Evolutionary conservation across 2,329 filamentous ascomycete genomes (phyloP).

Genomic region (Penicillium sp.): DNA sequence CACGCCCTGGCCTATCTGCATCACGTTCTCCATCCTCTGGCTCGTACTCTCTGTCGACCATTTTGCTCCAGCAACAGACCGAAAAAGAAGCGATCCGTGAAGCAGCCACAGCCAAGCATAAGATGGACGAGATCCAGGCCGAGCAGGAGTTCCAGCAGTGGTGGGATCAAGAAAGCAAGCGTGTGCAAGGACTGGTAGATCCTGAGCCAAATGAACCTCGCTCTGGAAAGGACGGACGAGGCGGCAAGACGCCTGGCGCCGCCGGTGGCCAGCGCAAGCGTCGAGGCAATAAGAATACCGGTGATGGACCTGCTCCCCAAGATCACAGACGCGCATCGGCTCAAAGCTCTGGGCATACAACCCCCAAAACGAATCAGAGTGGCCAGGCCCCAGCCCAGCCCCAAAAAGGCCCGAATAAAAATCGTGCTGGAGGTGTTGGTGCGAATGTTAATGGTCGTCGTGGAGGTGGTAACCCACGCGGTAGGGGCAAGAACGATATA

Average conservation of each 20-base stretch:
- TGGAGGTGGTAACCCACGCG: slow-evolving; percentile 20
- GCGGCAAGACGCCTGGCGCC: slow-evolving; percentile 12
- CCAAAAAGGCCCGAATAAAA: slow-evolving; percentile 11
- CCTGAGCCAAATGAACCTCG: slow-evolving; percentile 17
- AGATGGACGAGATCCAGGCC: slow-evolving; percentile 89
- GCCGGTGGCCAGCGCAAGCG: slow-evolving; percentile 16
- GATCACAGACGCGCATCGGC: slow-evolving; percentile 2
- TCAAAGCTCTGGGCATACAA: slow-evolving; percentile 1
- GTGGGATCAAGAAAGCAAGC: slow-evolving; percentile 41
- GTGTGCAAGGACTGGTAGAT: slow-evolving; percentile 35
- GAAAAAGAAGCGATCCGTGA: slow-evolving; percentile 82
- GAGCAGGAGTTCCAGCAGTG: slow-evolving; percentile 90
- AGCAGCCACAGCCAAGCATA: slow-evolving; percentile 75
- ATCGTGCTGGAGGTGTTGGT: slow-evolving; percentile 5
- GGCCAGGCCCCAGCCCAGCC: slow-evolving; percentile 11
- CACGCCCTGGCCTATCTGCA: slow-evolving; percentile 28
- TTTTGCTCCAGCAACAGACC: slow-evolving; percentile 78
- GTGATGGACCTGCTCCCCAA: slow-evolving; percentile 4
- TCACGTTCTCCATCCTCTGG: slow-evolving; percentile 55
- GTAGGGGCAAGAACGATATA: slow-evolving; percentile 21
- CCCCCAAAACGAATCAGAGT: slow-evolving; percentile 13
- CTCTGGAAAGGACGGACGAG: slow-evolving; percentile 14
- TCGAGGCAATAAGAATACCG: slow-evolving; percentile 15
- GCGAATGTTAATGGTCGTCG: slow-evolving; percentile 20
- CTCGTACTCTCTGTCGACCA: slow-evolving; percentile 78